Conservation (phyloP, 2,329 filamentous ascomycete species). For the Botryotinia calthae region DNA sequence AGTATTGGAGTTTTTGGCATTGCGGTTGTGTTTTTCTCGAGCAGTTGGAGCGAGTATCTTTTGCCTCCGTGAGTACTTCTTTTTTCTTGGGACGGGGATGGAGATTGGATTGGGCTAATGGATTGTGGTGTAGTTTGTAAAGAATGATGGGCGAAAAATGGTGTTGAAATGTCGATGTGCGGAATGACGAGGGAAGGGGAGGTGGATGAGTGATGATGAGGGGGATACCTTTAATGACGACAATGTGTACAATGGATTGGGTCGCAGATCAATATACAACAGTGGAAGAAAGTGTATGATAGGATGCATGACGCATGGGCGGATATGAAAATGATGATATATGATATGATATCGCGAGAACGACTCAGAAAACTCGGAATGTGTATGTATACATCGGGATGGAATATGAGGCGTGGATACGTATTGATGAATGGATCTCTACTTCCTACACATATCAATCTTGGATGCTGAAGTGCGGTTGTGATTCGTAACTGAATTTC, state of each 20-base stretch:
- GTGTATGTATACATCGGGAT: neutral
- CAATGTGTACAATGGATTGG: constrained; percentile 1
- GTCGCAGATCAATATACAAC: neutral
- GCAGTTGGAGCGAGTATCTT: constrained; percentile 65
- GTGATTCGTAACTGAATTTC: neutral
- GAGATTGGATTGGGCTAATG: neutral
- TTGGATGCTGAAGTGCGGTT: neutral
- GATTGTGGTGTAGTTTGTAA: neutral
- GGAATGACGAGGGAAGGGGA: neutral
- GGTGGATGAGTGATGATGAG: neutral
- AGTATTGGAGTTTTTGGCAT: constrained; percentile 66
- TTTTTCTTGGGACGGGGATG: neutral
- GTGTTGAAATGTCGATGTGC: neutral
- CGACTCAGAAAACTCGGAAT: neutral
- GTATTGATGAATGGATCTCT: constrained; percentile 20
- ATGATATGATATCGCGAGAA: neutral
- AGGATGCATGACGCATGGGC: neutral
- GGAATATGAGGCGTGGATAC: constrained; percentile 14
- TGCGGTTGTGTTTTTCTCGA: constrained; percentile 65
- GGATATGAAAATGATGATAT: neutral
- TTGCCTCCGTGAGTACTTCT: constrained; percentile 56
- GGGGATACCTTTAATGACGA: constrained; percentile 5
- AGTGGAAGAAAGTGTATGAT: constrained; percentile 11
- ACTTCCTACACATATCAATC: constrained; percentile 1
- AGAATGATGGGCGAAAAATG: neutral